Conservation (phyloP, 2,329 filamentous ascomycete species). For the Sporothrix inflata region DNA sequence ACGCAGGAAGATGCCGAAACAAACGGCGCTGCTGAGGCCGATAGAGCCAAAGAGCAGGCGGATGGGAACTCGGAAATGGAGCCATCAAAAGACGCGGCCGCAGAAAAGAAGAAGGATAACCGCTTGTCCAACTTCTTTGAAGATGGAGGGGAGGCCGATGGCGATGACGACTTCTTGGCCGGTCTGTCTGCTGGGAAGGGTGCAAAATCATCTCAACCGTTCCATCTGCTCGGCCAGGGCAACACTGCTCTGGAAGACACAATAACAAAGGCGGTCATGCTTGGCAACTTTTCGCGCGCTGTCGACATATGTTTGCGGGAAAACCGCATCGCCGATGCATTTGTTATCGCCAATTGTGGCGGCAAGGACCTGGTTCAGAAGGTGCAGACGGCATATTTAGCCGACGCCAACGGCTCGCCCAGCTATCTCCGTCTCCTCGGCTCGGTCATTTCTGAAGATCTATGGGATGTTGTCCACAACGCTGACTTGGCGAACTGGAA, state of each 20-base stretch:
- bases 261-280: constrained; percentile 84
- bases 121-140: constrained; percentile 79
- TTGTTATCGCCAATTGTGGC: constrained; percentile 96
- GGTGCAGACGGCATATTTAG: constrained; percentile 88
- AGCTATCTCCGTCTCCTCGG: constrained; percentile 90
- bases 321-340: constrained; percentile 90
- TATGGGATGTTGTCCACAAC: constrained; percentile 98
- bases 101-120: constrained; percentile 59
- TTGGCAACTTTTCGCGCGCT: constrained; percentile 88
- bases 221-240: constrained; percentile 82
- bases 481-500: constrained; percentile 93
- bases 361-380: constrained; percentile 93
- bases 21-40: constrained; percentile 51
- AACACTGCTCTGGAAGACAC: constrained; percentile 82
- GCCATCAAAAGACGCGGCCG: constrained; percentile 41
- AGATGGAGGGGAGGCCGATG: constrained; percentile 71
- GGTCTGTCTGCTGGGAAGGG: constrained; percentile 86
- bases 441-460: constrained; percentile 92
- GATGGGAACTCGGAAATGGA: constrained; percentile 35
- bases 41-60: constrained; percentile 43
- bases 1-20: constrained; percentile 52
- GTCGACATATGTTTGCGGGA: constrained; percentile 87
- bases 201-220: constrained; percentile 90
- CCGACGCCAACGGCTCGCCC: constrained; percentile 77
- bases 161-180: constrained; percentile 84